Conservation (phyloP, 2,329 filamentous ascomycete genomes). For the Pseudocercospora musae region DNA sequence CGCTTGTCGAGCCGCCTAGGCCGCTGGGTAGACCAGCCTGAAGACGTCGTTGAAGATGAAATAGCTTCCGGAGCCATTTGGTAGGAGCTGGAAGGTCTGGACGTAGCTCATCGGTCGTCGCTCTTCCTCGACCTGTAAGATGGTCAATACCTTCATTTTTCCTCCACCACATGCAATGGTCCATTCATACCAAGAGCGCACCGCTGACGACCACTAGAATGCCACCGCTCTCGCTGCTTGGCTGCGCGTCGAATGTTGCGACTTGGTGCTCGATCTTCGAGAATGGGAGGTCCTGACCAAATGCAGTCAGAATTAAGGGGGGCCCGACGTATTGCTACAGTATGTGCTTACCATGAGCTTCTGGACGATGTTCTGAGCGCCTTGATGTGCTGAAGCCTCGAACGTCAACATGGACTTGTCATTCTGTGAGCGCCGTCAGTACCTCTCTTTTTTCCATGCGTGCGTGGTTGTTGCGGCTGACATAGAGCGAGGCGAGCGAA, state of each 20-base stretch:
- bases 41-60: conserved; percentile 95
- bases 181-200: conserved; percentile 66
- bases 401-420: conserved; percentile 91
- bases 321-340: background rate
- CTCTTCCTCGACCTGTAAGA: conserved; percentile 73
- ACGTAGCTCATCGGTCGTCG: conserved; percentile 85
- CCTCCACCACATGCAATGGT: background rate
- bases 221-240: conserved; percentile 61
- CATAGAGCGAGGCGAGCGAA: conserved; percentile 70
- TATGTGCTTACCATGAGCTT: conserved; percentile 69
- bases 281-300: conserved; percentile 68
- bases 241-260: conserved; percentile 78
- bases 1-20: conserved; percentile 13
- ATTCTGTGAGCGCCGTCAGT: conserved; percentile 54
- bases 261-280: conserved; percentile 75
- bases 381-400: conserved; percentile 66
- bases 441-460: background rate
- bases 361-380: conserved; percentile 64
- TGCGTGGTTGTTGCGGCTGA: conserved; percentile 45
- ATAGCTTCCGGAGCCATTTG: conserved; percentile 65
- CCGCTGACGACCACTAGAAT: conserved; percentile 89
- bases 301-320: background rate
- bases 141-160: background rate
- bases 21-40: conserved; percentile 70
- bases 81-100: conserved; percentile 81